Evolutionary conservation across 495 filamentous ascomycete species (phyloP), one percentile per base, ranked within the genome.

Genomic region (Penicillium antarcticum): DNA sequence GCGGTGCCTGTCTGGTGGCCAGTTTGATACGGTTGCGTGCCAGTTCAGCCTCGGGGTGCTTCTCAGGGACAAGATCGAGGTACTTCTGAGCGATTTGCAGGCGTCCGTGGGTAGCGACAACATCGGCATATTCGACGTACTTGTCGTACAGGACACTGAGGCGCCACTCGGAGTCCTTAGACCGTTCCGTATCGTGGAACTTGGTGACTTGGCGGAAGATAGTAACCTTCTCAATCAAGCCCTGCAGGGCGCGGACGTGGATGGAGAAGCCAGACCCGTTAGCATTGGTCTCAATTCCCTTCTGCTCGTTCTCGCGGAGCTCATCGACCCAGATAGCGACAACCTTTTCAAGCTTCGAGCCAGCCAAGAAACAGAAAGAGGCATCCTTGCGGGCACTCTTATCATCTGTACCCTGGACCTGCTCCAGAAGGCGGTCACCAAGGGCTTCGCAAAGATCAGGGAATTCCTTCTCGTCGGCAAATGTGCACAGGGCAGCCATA

Each of bases 141-240:
- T 95, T 95, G 63, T 91, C 87, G 63, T 99, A 99, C 34, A 99
- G 77, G 1, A 83, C 75, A 37, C 80, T 79, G 39, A 99, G 85
- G 70, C 95, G 95, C 95, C 95, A 99, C 45, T 84, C 90, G 0
- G 85, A 82, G 4, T 75, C 70, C 32, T 82, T 78, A 43, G 72
- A 73, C 49, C 77, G 81, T 52, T 97, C 91, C 5, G 75, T 74
- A 62, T 99, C 94, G 54, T 87, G 67, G 71, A 95, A 99, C 57
- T 92, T 92, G 45, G 89, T 91, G 37, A 94, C 92, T 60, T 95
- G 80, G 43, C 94, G 87, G 83, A 99, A 97, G 35, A 99, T 84
- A 2, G 91, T 95, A 42, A 99, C 94, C 75, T 97, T 99, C 74
- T 99, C 94, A 52, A 99, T 94, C 66, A 99, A 88, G 43, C 86